Percentiles rank a stretch among this genome's conserved stretches.
phyloP scores from a whole-genome alignment of 169 alveolate genomes.

The Eimeria mitis region DNA sequence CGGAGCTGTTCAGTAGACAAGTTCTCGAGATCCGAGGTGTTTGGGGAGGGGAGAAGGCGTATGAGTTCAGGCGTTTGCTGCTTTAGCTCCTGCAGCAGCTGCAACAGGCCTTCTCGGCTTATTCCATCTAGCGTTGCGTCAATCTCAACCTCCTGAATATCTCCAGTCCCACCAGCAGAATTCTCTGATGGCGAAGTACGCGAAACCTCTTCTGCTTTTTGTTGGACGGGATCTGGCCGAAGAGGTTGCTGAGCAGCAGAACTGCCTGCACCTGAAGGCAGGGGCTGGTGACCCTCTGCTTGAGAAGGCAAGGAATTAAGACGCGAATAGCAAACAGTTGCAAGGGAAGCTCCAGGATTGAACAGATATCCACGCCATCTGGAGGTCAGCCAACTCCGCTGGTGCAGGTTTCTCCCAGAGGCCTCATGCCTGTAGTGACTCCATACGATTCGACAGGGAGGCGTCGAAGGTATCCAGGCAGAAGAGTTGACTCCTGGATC shows the following conservation, averaged over 20 bases:
- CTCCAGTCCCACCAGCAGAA: neutral
- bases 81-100: conserved; percentile 9
- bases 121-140: conserved; percentile 54
- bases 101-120: conserved; percentile 44
- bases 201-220: neutral
- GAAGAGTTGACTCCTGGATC: neutral
- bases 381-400: neutral
- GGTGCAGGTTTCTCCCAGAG: neutral
- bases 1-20: conserved; percentile 46
- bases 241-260: neutral
- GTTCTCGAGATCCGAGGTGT: neutral
- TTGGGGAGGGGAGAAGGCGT: neutral
- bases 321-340: neutral
- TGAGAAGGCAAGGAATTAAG: neutral
- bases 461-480: neutral
- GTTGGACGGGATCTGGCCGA: neutral
- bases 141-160: conserved; percentile 7
- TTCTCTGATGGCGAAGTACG: neutral
- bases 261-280: neutral
- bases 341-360: neutral
- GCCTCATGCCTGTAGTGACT: neutral
- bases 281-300: neutral
- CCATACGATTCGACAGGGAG: neutral
- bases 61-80: conserved; percentile 3
- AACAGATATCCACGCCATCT: neutral